These are phyloP conservation scores for Huntiella omanensis DNA, from an alignment of 2,329 filamentous ascomycete species.

Conservation along the genomic window DNA sequence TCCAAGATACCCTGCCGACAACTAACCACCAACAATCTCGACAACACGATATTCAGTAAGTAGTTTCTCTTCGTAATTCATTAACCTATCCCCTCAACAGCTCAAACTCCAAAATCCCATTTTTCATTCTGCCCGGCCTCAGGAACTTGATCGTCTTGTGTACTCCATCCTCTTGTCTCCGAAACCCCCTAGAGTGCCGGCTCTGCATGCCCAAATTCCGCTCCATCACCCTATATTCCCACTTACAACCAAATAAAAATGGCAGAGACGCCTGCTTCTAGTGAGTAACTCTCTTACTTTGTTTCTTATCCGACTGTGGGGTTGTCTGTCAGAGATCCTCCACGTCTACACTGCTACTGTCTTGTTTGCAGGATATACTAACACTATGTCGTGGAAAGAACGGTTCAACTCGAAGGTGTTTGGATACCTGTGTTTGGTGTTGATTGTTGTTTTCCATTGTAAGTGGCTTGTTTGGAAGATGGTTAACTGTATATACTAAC, in stretches of 20 bases:
- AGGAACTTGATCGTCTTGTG: not conserved
- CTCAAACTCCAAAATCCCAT: too few species aligned
- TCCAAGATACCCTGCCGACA: too few species aligned
- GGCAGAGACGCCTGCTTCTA: constrained; percentile 10
- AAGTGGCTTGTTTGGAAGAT: not conserved
- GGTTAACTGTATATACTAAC: not conserved
- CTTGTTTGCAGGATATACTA: constrained; percentile 4
- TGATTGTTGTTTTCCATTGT: constrained; percentile 11
- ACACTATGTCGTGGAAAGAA: constrained; percentile 6
- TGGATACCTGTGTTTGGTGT: constrained; percentile 9
- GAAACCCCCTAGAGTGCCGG: not conserved
- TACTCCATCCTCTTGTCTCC: not conserved
- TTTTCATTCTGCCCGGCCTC: too few species aligned
- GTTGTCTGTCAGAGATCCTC: not conserved
- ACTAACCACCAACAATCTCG: too few species aligned
- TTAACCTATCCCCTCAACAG: too few species aligned
- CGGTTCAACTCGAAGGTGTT: constrained; percentile 11
- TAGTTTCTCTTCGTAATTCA: too few species aligned
- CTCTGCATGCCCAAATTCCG: not conserved
- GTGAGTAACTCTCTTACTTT: constrained; percentile 4
- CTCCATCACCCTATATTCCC: too few species aligned
- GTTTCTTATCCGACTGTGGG: not conserved
- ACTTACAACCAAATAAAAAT: constrained; percentile 3
- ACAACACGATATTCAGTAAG: too few species aligned
- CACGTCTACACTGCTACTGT: not conserved